Conservation (phyloP, 2,329 filamentous ascomycete species). For the Diaporthe sp. region DNA sequence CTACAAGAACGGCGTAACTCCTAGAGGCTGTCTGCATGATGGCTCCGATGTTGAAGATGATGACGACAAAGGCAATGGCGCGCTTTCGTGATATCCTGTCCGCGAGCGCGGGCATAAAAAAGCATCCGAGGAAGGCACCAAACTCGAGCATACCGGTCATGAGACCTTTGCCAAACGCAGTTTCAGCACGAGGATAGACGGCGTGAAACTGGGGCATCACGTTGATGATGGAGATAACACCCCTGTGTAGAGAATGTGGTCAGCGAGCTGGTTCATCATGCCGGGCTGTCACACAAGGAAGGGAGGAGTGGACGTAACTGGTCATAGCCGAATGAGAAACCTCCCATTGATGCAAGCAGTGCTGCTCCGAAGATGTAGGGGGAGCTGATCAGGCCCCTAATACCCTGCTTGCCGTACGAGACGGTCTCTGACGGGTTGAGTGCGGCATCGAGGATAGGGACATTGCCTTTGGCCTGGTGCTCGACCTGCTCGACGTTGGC, state of each 20-base stretch:
- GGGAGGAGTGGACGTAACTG: constrained; percentile 28
- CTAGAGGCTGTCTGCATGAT: constrained; percentile 51
- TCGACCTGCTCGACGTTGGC: constrained; percentile 22
- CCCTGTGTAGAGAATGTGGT: constrained; percentile 22
- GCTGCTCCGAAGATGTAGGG: constrained; percentile 57
- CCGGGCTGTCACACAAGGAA: neutral
- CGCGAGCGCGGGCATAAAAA: constrained; percentile 51
- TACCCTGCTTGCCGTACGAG: constrained; percentile 47
- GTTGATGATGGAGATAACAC: constrained; percentile 61
- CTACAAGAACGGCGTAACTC: constrained; percentile 46
- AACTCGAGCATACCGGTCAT: constrained; percentile 59
- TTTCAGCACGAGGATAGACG: constrained; percentile 48
- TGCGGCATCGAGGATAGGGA: constrained; percentile 1
- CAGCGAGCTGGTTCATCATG: neutral
- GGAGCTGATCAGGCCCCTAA: constrained; percentile 50
- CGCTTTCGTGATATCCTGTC: constrained; percentile 58
- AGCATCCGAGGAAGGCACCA: constrained; percentile 53
- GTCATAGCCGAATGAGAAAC: constrained; percentile 55
- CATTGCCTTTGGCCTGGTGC: neutral
- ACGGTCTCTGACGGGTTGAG: constrained; percentile 29
- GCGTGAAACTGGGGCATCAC: constrained; percentile 59
- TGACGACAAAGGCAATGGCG: constrained; percentile 53
- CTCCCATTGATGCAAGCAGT: constrained; percentile 46
- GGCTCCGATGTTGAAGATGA: constrained; percentile 57
- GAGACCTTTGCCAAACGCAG: constrained; percentile 53